These are phyloP conservation scores for Metschnikowia peoriensis DNA, from an alignment of 805 yeast species.

Conservation along the genomic window DNA sequence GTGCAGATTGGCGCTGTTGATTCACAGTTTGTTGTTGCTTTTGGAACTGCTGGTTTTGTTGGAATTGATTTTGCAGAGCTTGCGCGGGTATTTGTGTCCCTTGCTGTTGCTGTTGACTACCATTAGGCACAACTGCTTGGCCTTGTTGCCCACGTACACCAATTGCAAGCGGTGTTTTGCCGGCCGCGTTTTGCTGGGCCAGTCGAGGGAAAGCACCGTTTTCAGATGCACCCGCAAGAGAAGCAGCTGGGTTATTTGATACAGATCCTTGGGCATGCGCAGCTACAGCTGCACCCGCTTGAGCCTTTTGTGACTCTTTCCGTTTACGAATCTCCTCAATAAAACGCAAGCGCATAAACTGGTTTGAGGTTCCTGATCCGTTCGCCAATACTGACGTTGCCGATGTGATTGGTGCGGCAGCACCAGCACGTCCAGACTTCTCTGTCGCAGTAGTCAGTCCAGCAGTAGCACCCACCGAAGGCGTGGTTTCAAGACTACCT, in stretches of 20 bases:
- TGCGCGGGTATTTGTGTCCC: slow-evolving; percentile 1
- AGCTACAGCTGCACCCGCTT: slow-evolving; percentile 41
- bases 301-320: slow-evolving; percentile 45
- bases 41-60: slow-evolving; percentile 11
- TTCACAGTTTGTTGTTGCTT: slow-evolving; percentile 6
- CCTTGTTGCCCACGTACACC: neutral
- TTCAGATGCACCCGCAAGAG: neutral
- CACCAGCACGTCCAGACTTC: slow-evolving; percentile 6
- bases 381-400: slow-evolving; percentile 21
- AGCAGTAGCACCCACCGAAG: slow-evolving; percentile 14
- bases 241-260: slow-evolving; percentile 2
- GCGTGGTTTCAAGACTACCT: slow-evolving; percentile 18
- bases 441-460: slow-evolving; percentile 5
- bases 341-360: slow-evolving; percentile 83
- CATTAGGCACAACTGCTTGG: neutral
- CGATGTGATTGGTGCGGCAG: slow-evolving; percentile 10
- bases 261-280: slow-evolving; percentile 27
- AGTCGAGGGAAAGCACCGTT: neutral
- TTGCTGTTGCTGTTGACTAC: slow-evolving; percentile 6
- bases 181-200: neutral
- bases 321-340: slow-evolving; percentile 82
- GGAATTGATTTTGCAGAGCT: slow-evolving; percentile 8
- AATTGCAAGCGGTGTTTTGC: neutral
- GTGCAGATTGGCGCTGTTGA: neutral
- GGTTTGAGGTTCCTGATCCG: slow-evolving; percentile 44